Evolutionary conservation across 768 basidiomycete genomes (phyloP).

Genomic region (Tylopilus cervinicoccineus): DNA sequence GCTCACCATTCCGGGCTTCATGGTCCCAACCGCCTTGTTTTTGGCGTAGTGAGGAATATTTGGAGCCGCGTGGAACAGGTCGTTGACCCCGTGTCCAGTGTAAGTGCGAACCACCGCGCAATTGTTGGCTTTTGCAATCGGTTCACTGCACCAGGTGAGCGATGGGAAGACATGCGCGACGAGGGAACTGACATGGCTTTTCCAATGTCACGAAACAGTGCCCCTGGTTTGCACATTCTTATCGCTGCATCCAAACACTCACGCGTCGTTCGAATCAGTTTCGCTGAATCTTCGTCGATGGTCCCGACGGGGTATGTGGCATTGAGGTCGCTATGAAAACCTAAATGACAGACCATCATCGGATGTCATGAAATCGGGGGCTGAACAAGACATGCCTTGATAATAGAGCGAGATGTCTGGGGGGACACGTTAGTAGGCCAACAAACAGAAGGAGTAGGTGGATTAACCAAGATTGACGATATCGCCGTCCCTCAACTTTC

Average conservation of each 20-base stretch:
- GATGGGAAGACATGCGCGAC: constrained; percentile 9
- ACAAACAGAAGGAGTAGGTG: constrained; percentile 5
- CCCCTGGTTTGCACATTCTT: constrained; percentile 89
- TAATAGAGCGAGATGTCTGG: constrained; percentile 79
- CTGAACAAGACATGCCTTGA: constrained; percentile 46
- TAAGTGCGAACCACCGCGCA: constrained; percentile 92
- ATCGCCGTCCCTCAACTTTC: constrained; percentile 85
- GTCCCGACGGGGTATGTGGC: constrained; percentile 88
- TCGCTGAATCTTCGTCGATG: constrained; percentile 78
- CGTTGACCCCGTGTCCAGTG: constrained; percentile 87
- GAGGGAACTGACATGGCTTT: constrained; percentile 64
- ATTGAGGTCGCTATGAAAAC: constrained; percentile 91
- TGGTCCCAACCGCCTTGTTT: constrained; percentile 87
- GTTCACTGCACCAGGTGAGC: constrained; percentile 54
- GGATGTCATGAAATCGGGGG: background rate
- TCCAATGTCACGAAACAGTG: constrained; percentile 83
- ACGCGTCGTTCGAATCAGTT: constrained; percentile 79
- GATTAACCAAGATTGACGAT: constrained; percentile 87
- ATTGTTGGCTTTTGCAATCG: constrained; percentile 74
- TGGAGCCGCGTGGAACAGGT: constrained; percentile 79
- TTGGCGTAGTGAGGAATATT: constrained; percentile 95
- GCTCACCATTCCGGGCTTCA: constrained; percentile 91
- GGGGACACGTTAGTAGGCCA: constrained; percentile 14
- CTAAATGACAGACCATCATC: constrained; percentile 34
- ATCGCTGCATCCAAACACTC: constrained; percentile 87